Conservation (phyloP, 2,329 filamentous ascomycete species). For the Zalaria sp. region DNA sequence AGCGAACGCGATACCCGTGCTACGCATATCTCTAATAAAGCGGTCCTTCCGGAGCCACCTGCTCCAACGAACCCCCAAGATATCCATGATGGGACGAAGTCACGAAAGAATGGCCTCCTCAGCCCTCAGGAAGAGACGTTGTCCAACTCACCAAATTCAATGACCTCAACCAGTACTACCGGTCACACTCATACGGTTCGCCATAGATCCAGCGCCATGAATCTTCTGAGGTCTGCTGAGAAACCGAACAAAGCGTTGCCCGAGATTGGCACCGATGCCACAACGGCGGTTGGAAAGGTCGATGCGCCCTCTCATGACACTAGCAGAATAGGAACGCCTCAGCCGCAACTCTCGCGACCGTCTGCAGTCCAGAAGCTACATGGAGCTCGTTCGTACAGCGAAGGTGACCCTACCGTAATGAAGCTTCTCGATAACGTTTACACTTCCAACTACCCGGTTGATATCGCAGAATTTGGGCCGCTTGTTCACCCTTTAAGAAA, state of each 20-base stretch:
- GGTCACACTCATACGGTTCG: constrained; percentile 23
- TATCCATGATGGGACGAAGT: not conserved
- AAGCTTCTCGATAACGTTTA: constrained; percentile 74
- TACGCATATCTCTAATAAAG: not conserved
- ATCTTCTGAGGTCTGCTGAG: constrained; percentile 44
- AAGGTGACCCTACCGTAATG: constrained; percentile 52
- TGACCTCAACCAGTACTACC: constrained; percentile 14
- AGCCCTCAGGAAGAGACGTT: constrained; percentile 4
- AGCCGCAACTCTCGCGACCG: constrained; percentile 13
- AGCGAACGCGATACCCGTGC: not conserved
- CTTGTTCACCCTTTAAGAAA: constrained; percentile 31
- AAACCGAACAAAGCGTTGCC: constrained; percentile 42
- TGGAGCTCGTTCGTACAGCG: constrained; percentile 69
- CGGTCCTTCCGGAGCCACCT: not conserved
- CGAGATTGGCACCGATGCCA: constrained; percentile 50
- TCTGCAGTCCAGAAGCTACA: constrained; percentile 23
- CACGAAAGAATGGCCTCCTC: not conserved
- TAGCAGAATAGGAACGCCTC: not conserved
- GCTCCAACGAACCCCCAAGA: not conserved
- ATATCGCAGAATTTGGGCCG: constrained; percentile 59
- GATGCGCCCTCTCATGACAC: constrained; percentile 21
- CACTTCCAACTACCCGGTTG: constrained; percentile 46
- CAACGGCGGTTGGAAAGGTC: constrained; percentile 51
- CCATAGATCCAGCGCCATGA: constrained; percentile 43
- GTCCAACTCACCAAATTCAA: constrained; percentile 20